Conservation (phyloP, 148 eudicot species). For the Vaccinium corymbosum region DNA sequence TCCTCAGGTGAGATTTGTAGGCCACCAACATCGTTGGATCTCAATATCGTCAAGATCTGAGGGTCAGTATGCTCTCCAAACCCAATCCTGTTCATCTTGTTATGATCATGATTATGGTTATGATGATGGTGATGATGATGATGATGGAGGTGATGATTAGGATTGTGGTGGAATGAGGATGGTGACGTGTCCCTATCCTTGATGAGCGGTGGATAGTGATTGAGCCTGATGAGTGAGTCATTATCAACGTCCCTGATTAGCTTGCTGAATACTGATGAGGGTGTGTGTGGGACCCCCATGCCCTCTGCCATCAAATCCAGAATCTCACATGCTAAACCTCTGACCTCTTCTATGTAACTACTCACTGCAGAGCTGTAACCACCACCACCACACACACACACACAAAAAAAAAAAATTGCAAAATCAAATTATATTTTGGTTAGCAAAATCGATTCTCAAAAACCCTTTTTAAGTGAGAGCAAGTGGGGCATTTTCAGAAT, state of each 20-base stretch:
- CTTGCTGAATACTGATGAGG: slow-evolving; percentile 24
- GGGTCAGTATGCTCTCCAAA: slow-evolving; percentile 55
- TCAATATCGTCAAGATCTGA: slow-evolving; percentile 43
- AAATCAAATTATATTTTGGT: too few relatives aligned
- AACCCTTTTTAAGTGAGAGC: too few relatives aligned
- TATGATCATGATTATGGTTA: background rate
- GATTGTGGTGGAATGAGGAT: background rate
- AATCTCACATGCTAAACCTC: slow-evolving; percentile 39
- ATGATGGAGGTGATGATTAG: background rate
- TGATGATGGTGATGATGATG: slow-evolving; percentile 16
- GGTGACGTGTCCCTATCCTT: slow-evolving; percentile 27
- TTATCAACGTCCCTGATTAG: slow-evolving; percentile 32
- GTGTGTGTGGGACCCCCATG: slow-evolving; percentile 17
- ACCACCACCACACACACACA: background rate
- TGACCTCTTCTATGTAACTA: slow-evolving; percentile 36
- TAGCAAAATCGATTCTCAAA: too few relatives aligned
- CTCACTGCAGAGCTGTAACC: slow-evolving; percentile 32
- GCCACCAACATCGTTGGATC: slow-evolving; percentile 44
- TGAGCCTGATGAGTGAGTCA: slow-evolving; percentile 53
- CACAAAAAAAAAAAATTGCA: background rate
- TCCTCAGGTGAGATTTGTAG: slow-evolving; percentile 35
- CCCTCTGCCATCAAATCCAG: slow-evolving; percentile 47
- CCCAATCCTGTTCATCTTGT: slow-evolving; percentile 21
- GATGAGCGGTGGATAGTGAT: slow-evolving; percentile 43
- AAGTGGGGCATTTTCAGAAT: too few relatives aligned